Percentiles rank a stretch among this genome's conserved stretches.
These are phyloP conservation scores for Podospora anserina DNA, from an alignment of 495 filamentous ascomycete species.

Conservation along the genomic window DNA sequence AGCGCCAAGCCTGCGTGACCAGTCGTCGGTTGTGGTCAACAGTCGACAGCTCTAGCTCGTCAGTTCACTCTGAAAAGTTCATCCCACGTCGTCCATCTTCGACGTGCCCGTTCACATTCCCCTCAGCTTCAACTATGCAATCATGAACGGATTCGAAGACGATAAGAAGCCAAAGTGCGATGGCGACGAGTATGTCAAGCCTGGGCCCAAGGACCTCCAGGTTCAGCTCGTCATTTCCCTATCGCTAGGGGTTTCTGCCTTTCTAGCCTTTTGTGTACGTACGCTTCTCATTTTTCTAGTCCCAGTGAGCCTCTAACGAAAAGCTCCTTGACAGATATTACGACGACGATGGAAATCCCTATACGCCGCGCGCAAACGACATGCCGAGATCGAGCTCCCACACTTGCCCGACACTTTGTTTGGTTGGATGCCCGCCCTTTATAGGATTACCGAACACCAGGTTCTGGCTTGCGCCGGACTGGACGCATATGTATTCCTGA, in stretches of 20 bases:
- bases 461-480: conserved; percentile 86
- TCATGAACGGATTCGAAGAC: conserved; percentile 27
- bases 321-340: conserved; percentile 50
- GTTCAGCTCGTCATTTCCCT: conserved; percentile 55
- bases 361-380: conserved; percentile 83
- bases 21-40: background rate
- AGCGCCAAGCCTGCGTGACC: conserved; percentile 4
- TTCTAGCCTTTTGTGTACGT: conserved; percentile 53
- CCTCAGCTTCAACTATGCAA: conserved; percentile 5
- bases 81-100: background rate
- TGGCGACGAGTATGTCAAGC: conserved; percentile 33
- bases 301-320: background rate
- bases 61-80: background rate
- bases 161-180: conserved; percentile 25
- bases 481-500: conserved; percentile 92
- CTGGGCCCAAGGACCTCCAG: conserved; percentile 41
- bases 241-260: conserved; percentile 49
- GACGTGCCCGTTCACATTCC: background rate
- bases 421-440: conserved; percentile 92
- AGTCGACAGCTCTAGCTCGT: background rate
- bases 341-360: conserved; percentile 89
- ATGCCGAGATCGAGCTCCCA: conserved; percentile 66
- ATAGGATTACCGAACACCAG: conserved; percentile 82
- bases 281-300: no score
- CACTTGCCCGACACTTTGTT: conserved; percentile 82